A percentile compares a stretch with the other conserved stretches of the same genome.
Evolutionary conservation across 805 yeast species (phyloP).

Genomic region (Myxozyma sirexii): DNA sequence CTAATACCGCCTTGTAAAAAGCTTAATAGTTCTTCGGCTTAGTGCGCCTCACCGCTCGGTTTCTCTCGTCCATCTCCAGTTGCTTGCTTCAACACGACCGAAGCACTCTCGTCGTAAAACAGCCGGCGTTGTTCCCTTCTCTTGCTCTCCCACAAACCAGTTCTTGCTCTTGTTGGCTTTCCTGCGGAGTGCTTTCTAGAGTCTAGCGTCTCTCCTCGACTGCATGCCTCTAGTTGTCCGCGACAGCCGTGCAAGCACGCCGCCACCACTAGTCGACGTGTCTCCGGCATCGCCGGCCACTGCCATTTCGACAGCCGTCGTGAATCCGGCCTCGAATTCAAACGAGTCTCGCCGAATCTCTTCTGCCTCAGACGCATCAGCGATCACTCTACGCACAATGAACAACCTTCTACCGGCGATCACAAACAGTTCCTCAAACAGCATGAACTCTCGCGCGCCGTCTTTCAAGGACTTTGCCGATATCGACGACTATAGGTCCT

Average conservation of each 20-base stretch:
- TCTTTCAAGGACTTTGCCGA: conserved; percentile 32
- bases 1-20: no score
- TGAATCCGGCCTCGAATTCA: background rate
- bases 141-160: background rate
- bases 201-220: background rate
- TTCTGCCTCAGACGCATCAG: conserved; percentile 31
- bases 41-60: conserved; percentile 14
- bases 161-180: background rate
- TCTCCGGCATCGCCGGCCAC: conserved; percentile 10
- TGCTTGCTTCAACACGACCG: background rate
- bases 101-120: background rate
- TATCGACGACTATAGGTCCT: conserved; percentile 22
- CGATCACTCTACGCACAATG: conserved; percentile 33
- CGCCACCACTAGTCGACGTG: conserved; percentile 21
- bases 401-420: background rate
- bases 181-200: background rate
- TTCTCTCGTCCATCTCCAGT: background rate
- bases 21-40: background rate
- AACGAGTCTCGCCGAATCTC: conserved; percentile 23
- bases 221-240: conserved; percentile 15
- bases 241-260: conserved; percentile 13
- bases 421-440: conserved; percentile 9
- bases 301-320: conserved; percentile 6
- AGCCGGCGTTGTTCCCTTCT: background rate
- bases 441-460: conserved; percentile 15